Percentiles rank a stretch among this genome's conserved stretches.
These are phyloP conservation scores for Hericium coralloides DNA, from an alignment of 768 basidiomycete genomes.

Conservation along the genomic window DNA sequence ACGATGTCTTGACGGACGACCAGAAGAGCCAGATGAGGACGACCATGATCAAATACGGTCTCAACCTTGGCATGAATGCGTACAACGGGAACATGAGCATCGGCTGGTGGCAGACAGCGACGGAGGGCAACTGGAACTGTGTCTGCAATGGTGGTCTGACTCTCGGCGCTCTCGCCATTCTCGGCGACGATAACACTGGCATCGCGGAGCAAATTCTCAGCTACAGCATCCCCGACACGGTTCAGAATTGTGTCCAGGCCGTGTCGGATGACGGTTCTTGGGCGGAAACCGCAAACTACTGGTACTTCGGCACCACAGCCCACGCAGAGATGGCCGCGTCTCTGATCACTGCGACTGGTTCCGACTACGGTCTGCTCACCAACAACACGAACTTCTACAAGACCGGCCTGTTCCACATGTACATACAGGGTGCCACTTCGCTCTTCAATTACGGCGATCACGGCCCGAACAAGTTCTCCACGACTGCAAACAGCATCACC, in stretches of 20 bases:
- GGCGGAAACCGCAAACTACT: conserved; percentile 91
- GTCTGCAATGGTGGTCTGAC: conserved; percentile 90
- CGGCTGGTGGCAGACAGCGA: conserved; percentile 75
- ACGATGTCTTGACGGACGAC: conserved; percentile 68
- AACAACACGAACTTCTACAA: conserved; percentile 61
- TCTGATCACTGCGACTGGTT: conserved; percentile 80
- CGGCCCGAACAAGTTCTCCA: conserved; percentile 90
- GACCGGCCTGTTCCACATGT: conserved; percentile 89
- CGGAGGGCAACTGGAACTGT: conserved; percentile 96
- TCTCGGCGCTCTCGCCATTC: conserved; percentile 82
- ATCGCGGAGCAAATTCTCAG: conserved; percentile 57
- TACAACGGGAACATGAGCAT: conserved; percentile 33
- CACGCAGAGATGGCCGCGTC: conserved; percentile 85
- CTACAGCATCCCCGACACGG: conserved; percentile 65
- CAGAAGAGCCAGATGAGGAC: conserved; percentile 63
- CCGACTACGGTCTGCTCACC: conserved; percentile 61
- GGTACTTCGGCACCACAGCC: conserved; percentile 91
- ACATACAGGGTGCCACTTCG: conserved; percentile 73
- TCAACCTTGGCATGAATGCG: conserved; percentile 52
- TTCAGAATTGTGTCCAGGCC: conserved; percentile 62
- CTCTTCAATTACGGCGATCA: conserved; percentile 79
- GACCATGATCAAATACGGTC: conserved; percentile 72
- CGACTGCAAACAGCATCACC: conserved; percentile 85
- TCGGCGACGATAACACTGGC: conserved; percentile 74
- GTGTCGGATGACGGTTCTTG: conserved; percentile 74